These are phyloP conservation scores for Gyromitra esculenta DNA, from an alignment of 2,329 filamentous ascomycete species.

Conservation along the genomic window DNA sequence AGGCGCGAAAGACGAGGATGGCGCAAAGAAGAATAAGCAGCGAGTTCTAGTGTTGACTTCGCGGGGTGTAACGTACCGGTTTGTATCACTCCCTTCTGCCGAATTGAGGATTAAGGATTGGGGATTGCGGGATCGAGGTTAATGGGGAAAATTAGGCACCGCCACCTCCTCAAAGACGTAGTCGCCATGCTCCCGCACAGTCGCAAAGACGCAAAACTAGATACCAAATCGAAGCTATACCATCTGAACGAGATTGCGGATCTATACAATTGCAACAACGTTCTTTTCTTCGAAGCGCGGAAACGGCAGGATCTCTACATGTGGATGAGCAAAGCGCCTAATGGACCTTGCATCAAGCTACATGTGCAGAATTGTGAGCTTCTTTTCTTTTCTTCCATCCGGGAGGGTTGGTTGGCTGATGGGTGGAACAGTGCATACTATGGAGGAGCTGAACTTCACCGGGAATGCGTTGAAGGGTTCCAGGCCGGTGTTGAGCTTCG, in stretches of 20 bases:
- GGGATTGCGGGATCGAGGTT: no score
- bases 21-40: constrained; percentile 73
- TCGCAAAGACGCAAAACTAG: constrained; percentile 94
- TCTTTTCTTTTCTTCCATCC: constrained; percentile 52
- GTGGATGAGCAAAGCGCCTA: constrained; percentile 91
- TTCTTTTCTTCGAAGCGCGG: constrained; percentile 92
- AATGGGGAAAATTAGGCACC: constrained; percentile 70
- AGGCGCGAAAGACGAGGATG: constrained; percentile 63
- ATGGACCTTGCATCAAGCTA: constrained; percentile 78
- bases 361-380: constrained; percentile 77
- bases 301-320: constrained; percentile 95
- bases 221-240: constrained; percentile 89
- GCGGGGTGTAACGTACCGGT: constrained; percentile 89
- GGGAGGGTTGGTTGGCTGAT: not conserved
- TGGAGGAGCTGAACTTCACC: constrained; percentile 95
- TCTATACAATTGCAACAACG: constrained; percentile 92
- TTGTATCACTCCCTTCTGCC: constrained; percentile 54
- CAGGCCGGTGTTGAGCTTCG: constrained; percentile 89
- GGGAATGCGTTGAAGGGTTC: constrained; percentile 97
- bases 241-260: constrained; percentile 79
- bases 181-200: constrained; percentile 88
- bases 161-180: constrained; percentile 90
- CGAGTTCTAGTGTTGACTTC: constrained; percentile 91
- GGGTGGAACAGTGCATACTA: constrained; percentile 77
- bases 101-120: constrained; percentile 17